Percentiles rank a stretch among this genome's conserved stretches.
phyloP scores from a whole-genome alignment of 2,329 filamentous ascomycete genomes.

The Bipolaris cookei region DNA sequence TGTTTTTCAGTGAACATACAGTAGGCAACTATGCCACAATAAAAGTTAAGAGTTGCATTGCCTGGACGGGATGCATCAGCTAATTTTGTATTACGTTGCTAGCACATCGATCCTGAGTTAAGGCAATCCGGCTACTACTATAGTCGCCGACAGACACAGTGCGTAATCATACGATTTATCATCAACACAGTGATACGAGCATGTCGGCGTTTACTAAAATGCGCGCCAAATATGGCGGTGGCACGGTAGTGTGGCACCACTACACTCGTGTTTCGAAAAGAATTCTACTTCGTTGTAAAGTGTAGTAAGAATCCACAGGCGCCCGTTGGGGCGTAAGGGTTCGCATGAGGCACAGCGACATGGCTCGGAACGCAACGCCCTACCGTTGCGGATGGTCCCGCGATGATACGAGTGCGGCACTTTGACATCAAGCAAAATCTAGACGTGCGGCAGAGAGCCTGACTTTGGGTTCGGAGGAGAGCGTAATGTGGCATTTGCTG shows the following conservation, averaged over 20 bases:
- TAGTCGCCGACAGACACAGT: too few relatives aligned
- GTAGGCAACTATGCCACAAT: too few relatives aligned
- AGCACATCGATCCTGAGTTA: too few relatives aligned
- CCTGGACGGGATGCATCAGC: too few relatives aligned
- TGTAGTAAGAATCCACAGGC: background rate
- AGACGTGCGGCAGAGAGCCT: background rate
- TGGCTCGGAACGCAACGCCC: conserved; percentile 6
- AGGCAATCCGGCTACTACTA: too few relatives aligned
- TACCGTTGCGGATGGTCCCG: conserved; percentile 12
- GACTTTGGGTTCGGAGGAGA: background rate
- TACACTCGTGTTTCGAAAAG: background rate
- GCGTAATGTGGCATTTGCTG: background rate
- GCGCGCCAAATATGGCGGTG: too few relatives aligned
- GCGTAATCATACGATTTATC: too few relatives aligned
- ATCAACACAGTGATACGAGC: too few relatives aligned
- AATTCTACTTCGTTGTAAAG: background rate
- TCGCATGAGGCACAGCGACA: conserved; percentile 11
- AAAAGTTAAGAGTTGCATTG: too few relatives aligned
- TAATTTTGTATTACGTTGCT: too few relatives aligned
- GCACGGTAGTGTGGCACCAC: background rate
- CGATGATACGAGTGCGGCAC: background rate
- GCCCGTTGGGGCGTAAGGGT: conserved; percentile 7
- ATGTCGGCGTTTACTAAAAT: too few relatives aligned
- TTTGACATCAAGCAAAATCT: background rate
- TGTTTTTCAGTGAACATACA: too few relatives aligned